phyloP scores from a whole-genome alignment of 1,139 yeast species.

The Protomyces gravidus region DNA sequence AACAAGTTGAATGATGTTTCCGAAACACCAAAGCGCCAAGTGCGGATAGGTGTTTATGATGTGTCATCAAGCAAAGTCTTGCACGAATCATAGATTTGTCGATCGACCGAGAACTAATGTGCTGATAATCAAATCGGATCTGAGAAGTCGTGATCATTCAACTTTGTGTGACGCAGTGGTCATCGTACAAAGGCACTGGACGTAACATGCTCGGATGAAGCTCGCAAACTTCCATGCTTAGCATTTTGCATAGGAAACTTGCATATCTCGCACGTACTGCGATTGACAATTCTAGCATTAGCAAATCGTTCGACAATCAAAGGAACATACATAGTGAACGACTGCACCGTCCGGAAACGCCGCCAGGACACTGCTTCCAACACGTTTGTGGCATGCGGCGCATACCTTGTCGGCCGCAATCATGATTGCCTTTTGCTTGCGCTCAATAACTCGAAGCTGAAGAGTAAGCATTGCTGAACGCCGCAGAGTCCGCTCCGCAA shows the following conservation, averaged over 20 bases:
- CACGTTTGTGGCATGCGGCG: slow-evolving; percentile 54
- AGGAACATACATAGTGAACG: slow-evolving; percentile 65
- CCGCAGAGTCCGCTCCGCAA: slow-evolving; percentile 41
- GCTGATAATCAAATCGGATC: too few species aligned
- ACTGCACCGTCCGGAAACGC: slow-evolving; percentile 51
- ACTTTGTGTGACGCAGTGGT: too few species aligned
- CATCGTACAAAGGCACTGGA: too few species aligned
- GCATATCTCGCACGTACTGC: not conserved
- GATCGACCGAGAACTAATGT: too few species aligned
- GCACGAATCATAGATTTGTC: too few species aligned
- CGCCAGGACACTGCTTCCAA: slow-evolving; percentile 62
- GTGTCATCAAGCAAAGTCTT: too few species aligned
- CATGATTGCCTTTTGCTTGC: slow-evolving; percentile 43
- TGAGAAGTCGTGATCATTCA: too few species aligned
- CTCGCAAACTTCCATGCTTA: not conserved
- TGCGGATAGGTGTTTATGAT: too few species aligned
- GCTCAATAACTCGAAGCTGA: slow-evolving; percentile 43
- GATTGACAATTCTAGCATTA: slow-evolving; percentile 2
- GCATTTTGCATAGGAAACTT: not conserved
- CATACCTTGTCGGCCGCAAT: slow-evolving; percentile 51
- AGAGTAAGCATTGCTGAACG: slow-evolving; percentile 44
- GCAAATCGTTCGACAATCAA: not conserved
- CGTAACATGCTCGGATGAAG: too few species aligned
- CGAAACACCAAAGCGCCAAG: too few species aligned
- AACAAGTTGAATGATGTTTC: too few species aligned